Evolutionary conservation across 2,329 filamentous ascomycete genomes (phyloP).

Genomic region (Rasamsonia emersonii): DNA sequence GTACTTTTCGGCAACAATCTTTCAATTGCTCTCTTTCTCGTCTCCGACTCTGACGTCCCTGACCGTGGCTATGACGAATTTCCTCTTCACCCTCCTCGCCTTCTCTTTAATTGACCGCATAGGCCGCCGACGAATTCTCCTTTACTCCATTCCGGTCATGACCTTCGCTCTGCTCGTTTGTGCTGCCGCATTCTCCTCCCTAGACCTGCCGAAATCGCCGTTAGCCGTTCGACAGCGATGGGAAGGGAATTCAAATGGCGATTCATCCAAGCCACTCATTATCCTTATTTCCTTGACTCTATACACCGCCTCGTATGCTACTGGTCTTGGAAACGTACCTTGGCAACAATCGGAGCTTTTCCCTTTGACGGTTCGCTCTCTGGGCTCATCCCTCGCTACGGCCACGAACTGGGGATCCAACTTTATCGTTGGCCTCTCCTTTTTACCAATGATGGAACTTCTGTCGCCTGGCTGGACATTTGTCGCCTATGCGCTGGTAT

Average conservation of each 20-base stretch:
- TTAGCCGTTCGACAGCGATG: conserved; percentile 14
- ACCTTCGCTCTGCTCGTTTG: conserved; percentile 61
- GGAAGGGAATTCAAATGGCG: conserved; percentile 14
- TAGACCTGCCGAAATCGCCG: conserved; percentile 38
- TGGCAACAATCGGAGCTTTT: conserved; percentile 97
- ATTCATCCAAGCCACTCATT: conserved; percentile 33
- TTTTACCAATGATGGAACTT: conserved; percentile 75
- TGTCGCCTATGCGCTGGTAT: conserved; percentile 66
- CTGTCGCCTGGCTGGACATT: conserved; percentile 72
- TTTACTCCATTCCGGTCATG: conserved; percentile 83
- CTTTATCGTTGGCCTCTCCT: conserved; percentile 76
- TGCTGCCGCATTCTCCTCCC: conserved; percentile 61
- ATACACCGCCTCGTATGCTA: conserved; percentile 78
- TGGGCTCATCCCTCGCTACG: conserved; percentile 54
- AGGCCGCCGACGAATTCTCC: conserved; percentile 68
- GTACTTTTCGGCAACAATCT: conserved; percentile 84
- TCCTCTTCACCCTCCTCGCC: conserved; percentile 67
- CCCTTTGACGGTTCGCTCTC: conserved; percentile 55
- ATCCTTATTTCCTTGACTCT: conserved; percentile 70
- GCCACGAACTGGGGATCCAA: conserved; percentile 85
- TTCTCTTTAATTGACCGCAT: conserved; percentile 70
- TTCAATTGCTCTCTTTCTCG: conserved; percentile 66
- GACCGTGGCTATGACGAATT: conserved; percentile 74
- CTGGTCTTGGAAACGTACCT: conserved; percentile 83
- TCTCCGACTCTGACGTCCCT: conserved; percentile 73